Conservation (phyloP, 805 yeast species). For the Suhomyces sp. region DNA sequence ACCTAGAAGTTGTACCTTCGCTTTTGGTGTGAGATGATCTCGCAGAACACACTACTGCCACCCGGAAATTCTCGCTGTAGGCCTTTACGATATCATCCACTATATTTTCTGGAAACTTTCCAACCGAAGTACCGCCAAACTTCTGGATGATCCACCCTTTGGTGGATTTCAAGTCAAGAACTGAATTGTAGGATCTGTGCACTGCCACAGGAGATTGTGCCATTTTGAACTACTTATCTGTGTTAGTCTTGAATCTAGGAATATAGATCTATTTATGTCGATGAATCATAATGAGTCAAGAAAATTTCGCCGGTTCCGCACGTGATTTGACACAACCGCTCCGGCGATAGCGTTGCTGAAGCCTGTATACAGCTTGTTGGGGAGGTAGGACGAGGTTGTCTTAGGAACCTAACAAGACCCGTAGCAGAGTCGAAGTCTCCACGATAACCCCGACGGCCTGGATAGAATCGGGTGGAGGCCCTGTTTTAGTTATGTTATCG, state of each 20-base stretch:
- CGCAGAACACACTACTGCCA: slow-evolving; percentile 95
- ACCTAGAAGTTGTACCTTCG: slow-evolving; percentile 92
- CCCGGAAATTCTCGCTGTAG: slow-evolving; percentile 57
- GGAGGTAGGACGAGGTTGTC: background rate
- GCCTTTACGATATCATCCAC: slow-evolving; percentile 78
- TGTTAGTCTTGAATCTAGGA: background rate
- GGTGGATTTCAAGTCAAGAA: slow-evolving; percentile 32
- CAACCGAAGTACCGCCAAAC: slow-evolving; percentile 96
- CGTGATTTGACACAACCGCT: slow-evolving; percentile 7
- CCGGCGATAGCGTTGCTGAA: background rate
- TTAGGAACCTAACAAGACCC: background rate
- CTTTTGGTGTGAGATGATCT: slow-evolving; percentile 86
- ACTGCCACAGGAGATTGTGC: slow-evolving; percentile 19
- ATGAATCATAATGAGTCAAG: slow-evolving; percentile 6
- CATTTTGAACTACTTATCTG: slow-evolving; percentile 11
- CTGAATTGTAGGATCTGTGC: slow-evolving; percentile 37
- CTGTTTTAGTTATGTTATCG: background rate
- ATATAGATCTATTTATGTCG: background rate
- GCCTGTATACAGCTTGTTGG: background rate
- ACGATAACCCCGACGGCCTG: background rate
- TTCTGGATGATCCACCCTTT: slow-evolving; percentile 64
- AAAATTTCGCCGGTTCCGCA: slow-evolving; percentile 10
- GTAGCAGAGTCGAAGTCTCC: background rate
- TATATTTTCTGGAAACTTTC: slow-evolving; percentile 85
- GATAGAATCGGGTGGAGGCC: background rate